These are phyloP conservation scores for Zoysia pacifica DNA, from an alignment of 176 grass and related monocot species.

Conservation along the genomic window DNA sequence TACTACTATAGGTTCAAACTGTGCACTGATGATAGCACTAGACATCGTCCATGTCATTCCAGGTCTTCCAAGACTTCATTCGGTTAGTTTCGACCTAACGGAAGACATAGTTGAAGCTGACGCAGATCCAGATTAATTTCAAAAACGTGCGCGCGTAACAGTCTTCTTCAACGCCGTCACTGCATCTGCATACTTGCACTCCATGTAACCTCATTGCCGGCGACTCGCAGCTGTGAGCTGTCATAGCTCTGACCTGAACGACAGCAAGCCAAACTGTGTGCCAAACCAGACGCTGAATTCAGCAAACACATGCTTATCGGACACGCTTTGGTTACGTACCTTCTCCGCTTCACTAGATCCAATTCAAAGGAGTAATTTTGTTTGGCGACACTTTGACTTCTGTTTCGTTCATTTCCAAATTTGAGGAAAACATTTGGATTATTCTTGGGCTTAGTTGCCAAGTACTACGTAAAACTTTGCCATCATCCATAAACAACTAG, in stretches of 20 bases:
- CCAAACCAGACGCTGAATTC: not conserved
- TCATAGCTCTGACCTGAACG: not conserved
- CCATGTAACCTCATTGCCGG: not conserved
- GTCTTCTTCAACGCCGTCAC: not conserved
- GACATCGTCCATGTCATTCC: not conserved
- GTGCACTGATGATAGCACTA: not conserved
- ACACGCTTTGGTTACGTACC: not conserved
- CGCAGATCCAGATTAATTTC: not conserved
- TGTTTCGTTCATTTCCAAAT: conserved; percentile 3
- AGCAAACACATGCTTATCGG: not conserved
- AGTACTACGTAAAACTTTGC: not conserved
- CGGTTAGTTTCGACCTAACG: conserved; percentile 15
- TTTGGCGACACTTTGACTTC: conserved; percentile 13
- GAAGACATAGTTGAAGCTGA: not conserved
- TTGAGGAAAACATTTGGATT: not conserved
- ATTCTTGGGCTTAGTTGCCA: not conserved
- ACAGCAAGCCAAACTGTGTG: not conserved
- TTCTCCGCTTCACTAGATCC: not conserved
- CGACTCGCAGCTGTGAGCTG: not conserved
- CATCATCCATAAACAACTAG: not conserved
- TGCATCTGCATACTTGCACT: not conserved
- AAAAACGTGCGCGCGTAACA: conserved; percentile 26
- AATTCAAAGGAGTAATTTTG: not conserved
- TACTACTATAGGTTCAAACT: not conserved
- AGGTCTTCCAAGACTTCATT: not conserved